Percentiles rank a stretch among this genome's conserved stretches.
Conservation (phyloP, 2,329 filamentous ascomycete species). For the Fusarium xyrophilum region DNA sequence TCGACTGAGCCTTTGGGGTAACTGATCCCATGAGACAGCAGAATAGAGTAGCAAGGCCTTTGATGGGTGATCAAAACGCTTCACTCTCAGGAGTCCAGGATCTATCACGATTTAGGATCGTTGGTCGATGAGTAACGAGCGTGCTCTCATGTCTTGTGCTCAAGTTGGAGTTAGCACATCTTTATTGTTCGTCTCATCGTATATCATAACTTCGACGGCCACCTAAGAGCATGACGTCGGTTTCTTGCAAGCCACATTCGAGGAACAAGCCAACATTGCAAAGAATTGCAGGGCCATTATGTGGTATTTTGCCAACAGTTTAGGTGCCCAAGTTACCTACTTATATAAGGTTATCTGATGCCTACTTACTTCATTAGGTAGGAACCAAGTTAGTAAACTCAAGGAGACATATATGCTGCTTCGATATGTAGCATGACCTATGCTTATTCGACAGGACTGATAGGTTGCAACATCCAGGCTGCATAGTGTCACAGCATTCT, state of each 20-base stretch:
- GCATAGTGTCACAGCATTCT: not conserved
- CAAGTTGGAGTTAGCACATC: not conserved
- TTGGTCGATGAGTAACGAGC: not conserved
- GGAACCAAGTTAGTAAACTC: not conserved
- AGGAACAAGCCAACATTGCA: not conserved
- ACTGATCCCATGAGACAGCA: not conserved
- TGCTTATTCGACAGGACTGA: not conserved
- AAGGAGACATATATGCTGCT: not conserved
- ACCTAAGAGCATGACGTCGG: not conserved
- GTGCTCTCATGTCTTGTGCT: not conserved
- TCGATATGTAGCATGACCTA: constrained; percentile 12
- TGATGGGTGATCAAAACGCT: not conserved
- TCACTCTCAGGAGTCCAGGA: too few relatives aligned
- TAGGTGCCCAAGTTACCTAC: not conserved
- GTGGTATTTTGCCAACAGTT: not conserved
- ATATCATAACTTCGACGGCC: not conserved
- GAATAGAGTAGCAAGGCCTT: not conserved
- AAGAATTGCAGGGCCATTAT: constrained; percentile 4
- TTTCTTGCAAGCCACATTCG: not conserved
- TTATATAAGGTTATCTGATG: not conserved
- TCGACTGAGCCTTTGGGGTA: not conserved
- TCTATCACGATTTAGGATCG: not conserved
- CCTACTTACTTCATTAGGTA: not conserved
- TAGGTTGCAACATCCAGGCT: not conserved
- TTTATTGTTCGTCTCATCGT: not conserved